A percentile compares a stretch with the other conserved stretches of the same genome.
These are phyloP conservation scores for Prunus mume DNA, from an alignment of 306 rosid genomes.

Conservation along the genomic window DNA sequence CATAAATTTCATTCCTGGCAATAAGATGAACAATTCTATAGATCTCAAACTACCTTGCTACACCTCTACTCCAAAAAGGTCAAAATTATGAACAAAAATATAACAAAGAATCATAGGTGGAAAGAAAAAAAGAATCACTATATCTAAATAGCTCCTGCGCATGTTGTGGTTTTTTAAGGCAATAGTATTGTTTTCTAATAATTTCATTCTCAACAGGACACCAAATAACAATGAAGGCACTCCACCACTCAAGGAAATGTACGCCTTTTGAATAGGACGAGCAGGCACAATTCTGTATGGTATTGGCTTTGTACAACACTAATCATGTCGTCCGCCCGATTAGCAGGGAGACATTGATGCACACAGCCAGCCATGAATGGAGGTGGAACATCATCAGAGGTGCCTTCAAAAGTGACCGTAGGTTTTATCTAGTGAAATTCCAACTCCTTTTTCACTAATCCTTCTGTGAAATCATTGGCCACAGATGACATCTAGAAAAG, in stretches of 20 bases:
- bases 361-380: not conserved
- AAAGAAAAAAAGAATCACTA: not conserved
- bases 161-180: not conserved
- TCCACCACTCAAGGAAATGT: not conserved
- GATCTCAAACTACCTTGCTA: conserved; percentile 9
- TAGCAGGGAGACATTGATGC: not conserved
- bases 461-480: not conserved
- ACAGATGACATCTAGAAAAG: not conserved
- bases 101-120: conserved; percentile 2
- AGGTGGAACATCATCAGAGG: not conserved
- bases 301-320: not conserved
- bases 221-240: not conserved
- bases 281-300: not conserved
- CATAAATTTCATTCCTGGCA: not conserved
- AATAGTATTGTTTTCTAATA: not conserved
- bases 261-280: not conserved
- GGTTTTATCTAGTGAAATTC: not conserved
- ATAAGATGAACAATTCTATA: not conserved
- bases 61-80: not conserved
- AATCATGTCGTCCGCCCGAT: not conserved
- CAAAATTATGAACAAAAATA: not conserved
- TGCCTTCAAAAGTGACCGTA: not conserved
- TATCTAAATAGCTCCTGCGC: not conserved
- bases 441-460: not conserved
- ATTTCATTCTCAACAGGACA: not conserved